phyloP scores from a whole-genome alignment of 768 basidiomycete genomes.

The Hydnomerulius pinastri region DNA sequence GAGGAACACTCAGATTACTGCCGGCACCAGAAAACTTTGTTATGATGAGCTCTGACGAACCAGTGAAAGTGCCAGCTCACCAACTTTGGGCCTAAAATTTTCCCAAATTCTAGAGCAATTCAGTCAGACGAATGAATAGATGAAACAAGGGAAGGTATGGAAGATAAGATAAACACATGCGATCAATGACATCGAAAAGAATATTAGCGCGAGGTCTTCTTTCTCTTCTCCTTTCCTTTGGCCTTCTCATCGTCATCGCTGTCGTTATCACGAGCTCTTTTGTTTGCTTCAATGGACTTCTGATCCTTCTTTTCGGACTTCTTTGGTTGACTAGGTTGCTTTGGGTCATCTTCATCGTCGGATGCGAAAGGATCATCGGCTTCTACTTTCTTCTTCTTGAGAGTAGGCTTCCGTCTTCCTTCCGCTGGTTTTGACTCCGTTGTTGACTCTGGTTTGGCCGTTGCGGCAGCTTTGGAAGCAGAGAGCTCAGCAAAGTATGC shows the following conservation, averaged over 20 bases:
- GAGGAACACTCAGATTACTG: no score
- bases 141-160: no score
- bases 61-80: no score
- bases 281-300: constrained; percentile 12
- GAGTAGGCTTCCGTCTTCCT: constrained; percentile 43
- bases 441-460: constrained; percentile 20
- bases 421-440: constrained; percentile 18
- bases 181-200: no score
- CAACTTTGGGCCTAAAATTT: no score
- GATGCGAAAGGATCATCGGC: constrained; percentile 62
- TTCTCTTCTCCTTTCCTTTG: constrained; percentile 40
- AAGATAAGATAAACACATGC: no score
- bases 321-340: not conserved
- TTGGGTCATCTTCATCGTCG: constrained; percentile 38
- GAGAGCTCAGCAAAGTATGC: constrained; percentile 54
- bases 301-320: constrained; percentile 21
- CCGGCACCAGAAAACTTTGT: no score
- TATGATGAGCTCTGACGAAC: no score
- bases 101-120: no score
- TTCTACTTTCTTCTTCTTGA: constrained; percentile 47
- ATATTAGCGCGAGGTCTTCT: not conserved
- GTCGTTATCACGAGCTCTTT: constrained; percentile 26
- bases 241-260: constrained; percentile 34
- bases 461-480: constrained; percentile 28
- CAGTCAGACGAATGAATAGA: no score